Conservation (phyloP, 169 alveolate genomes). For the Cryptosporidium muris region DNA sequence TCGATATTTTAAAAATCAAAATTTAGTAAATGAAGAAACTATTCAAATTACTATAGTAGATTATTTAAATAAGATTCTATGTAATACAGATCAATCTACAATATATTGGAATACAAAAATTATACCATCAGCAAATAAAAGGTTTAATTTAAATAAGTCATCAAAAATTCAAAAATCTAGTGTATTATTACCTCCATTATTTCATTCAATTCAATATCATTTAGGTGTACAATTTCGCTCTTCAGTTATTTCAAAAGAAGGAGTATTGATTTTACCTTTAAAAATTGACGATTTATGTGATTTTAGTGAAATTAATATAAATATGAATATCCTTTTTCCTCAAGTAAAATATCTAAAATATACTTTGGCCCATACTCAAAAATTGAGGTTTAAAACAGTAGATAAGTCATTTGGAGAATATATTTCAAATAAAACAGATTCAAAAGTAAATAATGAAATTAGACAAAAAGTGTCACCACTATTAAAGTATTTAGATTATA, state of each 20-base stretch:
- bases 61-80: constrained; percentile 41
- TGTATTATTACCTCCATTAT: constrained; percentile 36
- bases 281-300: constrained; percentile 71
- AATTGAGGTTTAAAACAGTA: background rate
- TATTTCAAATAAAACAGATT: constrained; percentile 13
- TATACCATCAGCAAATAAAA: constrained; percentile 61
- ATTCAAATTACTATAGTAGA: constrained; percentile 46
- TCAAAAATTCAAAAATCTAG: constrained; percentile 24
- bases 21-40: constrained; percentile 59
- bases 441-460: constrained; percentile 8
- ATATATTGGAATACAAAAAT: constrained; percentile 66
- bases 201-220: constrained; percentile 62
- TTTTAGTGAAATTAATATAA: constrained; percentile 49
- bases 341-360: constrained; percentile 64
- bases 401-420: no score
- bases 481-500: constrained; percentile 32
- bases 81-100: constrained; percentile 67
- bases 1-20: constrained; percentile 40
- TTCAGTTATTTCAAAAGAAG: constrained; percentile 27
- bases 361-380: constrained; percentile 61
- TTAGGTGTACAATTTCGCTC: constrained; percentile 55
- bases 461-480: constrained; percentile 15
- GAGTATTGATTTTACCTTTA: constrained; percentile 38
- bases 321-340: constrained; percentile 30
- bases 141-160: constrained; percentile 38